These are phyloP conservation scores for Diplodia corticola DNA, from an alignment of 2,329 filamentous ascomycete genomes.

Conservation along the genomic window DNA sequence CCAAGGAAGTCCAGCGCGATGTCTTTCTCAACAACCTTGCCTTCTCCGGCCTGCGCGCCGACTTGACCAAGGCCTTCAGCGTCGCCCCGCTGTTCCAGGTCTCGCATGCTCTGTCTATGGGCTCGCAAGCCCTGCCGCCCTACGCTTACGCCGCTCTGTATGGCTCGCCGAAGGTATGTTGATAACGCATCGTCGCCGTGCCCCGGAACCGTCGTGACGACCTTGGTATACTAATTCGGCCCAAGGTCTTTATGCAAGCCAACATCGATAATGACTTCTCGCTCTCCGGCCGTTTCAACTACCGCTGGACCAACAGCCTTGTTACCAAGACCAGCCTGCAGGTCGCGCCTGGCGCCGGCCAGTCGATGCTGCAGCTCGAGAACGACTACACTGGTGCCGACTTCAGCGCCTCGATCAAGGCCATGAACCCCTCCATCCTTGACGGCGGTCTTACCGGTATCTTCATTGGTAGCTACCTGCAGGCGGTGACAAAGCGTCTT, in stretches of 20 bases:
- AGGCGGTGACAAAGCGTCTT: conserved; percentile 84
- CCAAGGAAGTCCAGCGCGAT: conserved; percentile 92
- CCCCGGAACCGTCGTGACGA: background rate
- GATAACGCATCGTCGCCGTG: conserved; percentile 2
- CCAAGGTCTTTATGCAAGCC: conserved; percentile 89
- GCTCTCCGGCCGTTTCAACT: conserved; percentile 88
- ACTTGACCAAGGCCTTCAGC: conserved; percentile 95
- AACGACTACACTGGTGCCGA: conserved; percentile 93
- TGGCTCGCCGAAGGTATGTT: conserved; percentile 82
- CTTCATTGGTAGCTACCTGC: conserved; percentile 92
- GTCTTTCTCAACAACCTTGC: conserved; percentile 95
- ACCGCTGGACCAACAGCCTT: conserved; percentile 77
- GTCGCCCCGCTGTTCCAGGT: conserved; percentile 93
- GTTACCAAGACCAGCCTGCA: conserved; percentile 87
- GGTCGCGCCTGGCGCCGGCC: conserved; percentile 72
- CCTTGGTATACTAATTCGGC: conserved; percentile 28
- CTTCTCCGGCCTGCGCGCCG: conserved; percentile 93
- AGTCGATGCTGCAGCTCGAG: conserved; percentile 90
- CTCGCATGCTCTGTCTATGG: conserved; percentile 94
- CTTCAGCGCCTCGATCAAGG: conserved; percentile 90
- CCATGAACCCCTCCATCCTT: conserved; percentile 90
- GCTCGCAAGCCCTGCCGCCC: conserved; percentile 82
- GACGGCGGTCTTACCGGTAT: conserved; percentile 94
- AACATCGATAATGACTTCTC: conserved; percentile 91
- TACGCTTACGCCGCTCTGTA: conserved; percentile 95